Percentiles rank a stretch among this genome's conserved stretches.
phyloP scores from a whole-genome alignment of 306 rosid genomes.

The Ammopiptanthus mongolicus region DNA sequence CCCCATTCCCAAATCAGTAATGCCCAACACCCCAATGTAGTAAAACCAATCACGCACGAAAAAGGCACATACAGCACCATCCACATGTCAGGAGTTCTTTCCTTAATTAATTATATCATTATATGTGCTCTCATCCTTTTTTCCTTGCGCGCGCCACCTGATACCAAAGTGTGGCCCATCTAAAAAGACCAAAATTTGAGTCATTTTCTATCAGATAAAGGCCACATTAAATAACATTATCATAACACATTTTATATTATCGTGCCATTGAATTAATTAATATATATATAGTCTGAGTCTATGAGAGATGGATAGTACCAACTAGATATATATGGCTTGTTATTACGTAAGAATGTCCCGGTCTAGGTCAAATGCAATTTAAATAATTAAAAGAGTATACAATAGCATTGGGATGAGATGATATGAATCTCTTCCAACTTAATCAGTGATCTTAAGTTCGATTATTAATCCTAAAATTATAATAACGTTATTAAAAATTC shows the following conservation, averaged over 20 bases:
- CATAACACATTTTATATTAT: conserved; percentile 27
- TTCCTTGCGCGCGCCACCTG: background rate
- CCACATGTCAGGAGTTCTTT: conserved; percentile 4
- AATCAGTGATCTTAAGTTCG: too few relatives aligned
- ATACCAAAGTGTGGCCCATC: conserved; percentile 15
- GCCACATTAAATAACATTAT: conserved; percentile 30
- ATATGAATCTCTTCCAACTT: too few relatives aligned
- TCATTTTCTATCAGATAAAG: conserved; percentile 19
- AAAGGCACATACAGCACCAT: conserved; percentile 20
- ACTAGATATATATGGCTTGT: background rate
- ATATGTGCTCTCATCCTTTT: background rate
- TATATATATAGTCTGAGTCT: background rate
- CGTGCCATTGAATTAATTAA: conserved; percentile 1
- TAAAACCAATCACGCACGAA: conserved; percentile 5
- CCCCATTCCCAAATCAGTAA: conserved; percentile 21
- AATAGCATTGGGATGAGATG: too few relatives aligned
- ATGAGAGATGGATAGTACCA: background rate
- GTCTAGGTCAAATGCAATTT: conserved; percentile 19
- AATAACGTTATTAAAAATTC: too few relatives aligned
- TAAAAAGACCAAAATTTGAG: conserved; percentile 12
- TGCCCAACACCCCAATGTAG: background rate
- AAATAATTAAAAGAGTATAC: background rate
- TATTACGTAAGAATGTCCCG: conserved; percentile 18
- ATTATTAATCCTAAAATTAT: too few relatives aligned
- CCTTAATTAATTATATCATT: too few relatives aligned